phyloP scores from a whole-genome alignment of 306 rosid genomes.

The Delonix regia region DNA sequence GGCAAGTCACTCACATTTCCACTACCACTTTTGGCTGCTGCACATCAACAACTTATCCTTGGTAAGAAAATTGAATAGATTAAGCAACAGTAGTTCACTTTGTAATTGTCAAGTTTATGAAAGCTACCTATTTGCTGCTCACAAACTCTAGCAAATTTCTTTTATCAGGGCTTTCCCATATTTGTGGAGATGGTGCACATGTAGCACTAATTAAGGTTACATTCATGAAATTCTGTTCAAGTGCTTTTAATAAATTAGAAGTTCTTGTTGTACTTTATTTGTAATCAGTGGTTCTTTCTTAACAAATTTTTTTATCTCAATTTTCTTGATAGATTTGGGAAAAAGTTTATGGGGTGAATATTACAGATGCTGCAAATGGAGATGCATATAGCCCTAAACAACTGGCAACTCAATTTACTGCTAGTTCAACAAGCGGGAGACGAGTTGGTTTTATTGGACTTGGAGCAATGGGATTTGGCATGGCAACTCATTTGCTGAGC shows the following conservation, averaged over 20 bases:
- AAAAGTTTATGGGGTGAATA: conserved; percentile 66
- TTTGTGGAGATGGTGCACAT: conserved; percentile 47
- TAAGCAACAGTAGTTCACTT: conserved; percentile 26
- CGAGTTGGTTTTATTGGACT: conserved; percentile 94
- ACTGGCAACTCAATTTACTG: conserved; percentile 61
- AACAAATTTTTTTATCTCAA: neutral
- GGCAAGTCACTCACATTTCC: conserved; percentile 86
- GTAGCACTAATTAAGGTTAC: conserved; percentile 64
- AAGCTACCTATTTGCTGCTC: conserved; percentile 36
- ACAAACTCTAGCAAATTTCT: conserved; percentile 33
- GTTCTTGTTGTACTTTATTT: neutral
- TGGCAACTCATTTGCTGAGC: conserved; percentile 87
- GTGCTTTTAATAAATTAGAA: conserved; percentile 31
- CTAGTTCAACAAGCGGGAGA: conserved; percentile 50
- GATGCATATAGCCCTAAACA: conserved; percentile 72
- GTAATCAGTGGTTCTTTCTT: conserved; percentile 1
- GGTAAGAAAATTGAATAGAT: conserved; percentile 53
- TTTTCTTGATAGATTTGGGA: conserved; percentile 69
- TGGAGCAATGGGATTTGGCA: conserved; percentile 99
- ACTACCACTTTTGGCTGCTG: conserved; percentile 81
- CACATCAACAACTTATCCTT: conserved; percentile 83
- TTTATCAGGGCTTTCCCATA: conserved; percentile 65
- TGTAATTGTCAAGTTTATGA: conserved; percentile 30
- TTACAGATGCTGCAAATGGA: conserved; percentile 70
- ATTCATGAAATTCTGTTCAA: conserved; percentile 29